These are phyloP conservation scores for Solanum rostratum DNA, from an alignment of 257 asterid species.

Conservation along the genomic window DNA sequence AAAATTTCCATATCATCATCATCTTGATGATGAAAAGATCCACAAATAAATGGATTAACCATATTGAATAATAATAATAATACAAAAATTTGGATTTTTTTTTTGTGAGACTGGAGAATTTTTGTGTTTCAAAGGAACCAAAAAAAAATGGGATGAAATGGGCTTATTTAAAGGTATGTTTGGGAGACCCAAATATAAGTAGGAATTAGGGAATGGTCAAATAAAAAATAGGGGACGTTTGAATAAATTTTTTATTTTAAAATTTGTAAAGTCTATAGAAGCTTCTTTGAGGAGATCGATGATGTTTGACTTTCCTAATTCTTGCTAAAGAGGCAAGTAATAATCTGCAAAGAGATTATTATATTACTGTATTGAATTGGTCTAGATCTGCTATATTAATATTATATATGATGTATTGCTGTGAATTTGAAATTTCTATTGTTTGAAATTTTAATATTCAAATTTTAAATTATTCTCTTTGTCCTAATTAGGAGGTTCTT, in stretches of 20 bases:
- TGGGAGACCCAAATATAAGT: constrained; percentile 19
- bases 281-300: neutral
- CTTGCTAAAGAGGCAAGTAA: neutral
- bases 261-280: neutral
- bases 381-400: neutral
- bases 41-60: constrained; percentile 45
- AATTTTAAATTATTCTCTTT: too few species aligned
- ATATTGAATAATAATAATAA: neutral
- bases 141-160: neutral
- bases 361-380: neutral
- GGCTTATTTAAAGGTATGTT: neutral
- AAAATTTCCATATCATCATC: constrained; percentile 18
- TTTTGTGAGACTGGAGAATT: neutral
- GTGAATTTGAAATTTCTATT: too few species aligned
- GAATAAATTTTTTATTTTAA: neutral
- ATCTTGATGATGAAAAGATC: constrained; percentile 30
- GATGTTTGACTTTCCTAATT: neutral
- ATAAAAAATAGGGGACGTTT: neutral
- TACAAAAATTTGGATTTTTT: neutral
- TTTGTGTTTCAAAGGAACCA: neutral
- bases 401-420: neutral
- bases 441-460: too few species aligned
- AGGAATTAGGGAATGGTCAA: constrained; percentile 4
- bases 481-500: too few species aligned
- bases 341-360: neutral